Evolutionary conservation across 192 early-diverging fungal species (phyloP), one percentile per base, ranked within the genome.

Genomic region (Cetraspora pellucida): DNA sequence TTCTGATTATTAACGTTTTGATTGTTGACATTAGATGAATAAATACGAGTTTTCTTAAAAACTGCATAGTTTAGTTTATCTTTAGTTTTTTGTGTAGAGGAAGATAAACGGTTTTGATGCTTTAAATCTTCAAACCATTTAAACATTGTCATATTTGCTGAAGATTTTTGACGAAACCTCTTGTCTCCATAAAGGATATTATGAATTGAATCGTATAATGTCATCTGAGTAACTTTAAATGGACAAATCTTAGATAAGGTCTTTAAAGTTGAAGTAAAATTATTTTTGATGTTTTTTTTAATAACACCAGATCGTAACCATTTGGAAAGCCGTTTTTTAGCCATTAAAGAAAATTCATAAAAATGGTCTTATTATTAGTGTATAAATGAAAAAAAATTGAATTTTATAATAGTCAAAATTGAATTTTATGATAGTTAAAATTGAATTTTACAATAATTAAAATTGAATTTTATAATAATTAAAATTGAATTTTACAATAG

Each of bases 251-350:
- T n/a, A 74, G 31, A 59, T 60, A 74, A 25, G 4, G 72, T 10
- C n/a, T 74, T 23, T 27, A 74, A 74, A 46, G 57, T 74, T 25
- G 72, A 74, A 2, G 19, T 19, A 21, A 74, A 25, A 74, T 8
- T 74, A 14, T 74, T 25, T 74, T 74, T 74, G 14, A 74, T 44
- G 43, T 57, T 74, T 27, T 74, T 57, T 45, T 74, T 31, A 27
- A 74, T 10, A 10, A 74, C 57, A 30, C 57, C 57, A 10, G 57
- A 57, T 17, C 57, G n/a, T 74, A 74, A 7, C 72, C 72, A 74
- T 23, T 11, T 60, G 16, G 72, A 74, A 60, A 74, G 57, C 45
- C 1, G 31, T 73, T 73, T 73, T 47, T 69, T 69, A 69, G 17
- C 44, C 67, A 69, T 69, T 13, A 13, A 13, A 13, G 13, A 49